Evolutionary conservation across 2,329 filamentous ascomycete species (phyloP), one percentile per base, ranked within the genome.

Genomic region (Chalara sp.): DNA sequence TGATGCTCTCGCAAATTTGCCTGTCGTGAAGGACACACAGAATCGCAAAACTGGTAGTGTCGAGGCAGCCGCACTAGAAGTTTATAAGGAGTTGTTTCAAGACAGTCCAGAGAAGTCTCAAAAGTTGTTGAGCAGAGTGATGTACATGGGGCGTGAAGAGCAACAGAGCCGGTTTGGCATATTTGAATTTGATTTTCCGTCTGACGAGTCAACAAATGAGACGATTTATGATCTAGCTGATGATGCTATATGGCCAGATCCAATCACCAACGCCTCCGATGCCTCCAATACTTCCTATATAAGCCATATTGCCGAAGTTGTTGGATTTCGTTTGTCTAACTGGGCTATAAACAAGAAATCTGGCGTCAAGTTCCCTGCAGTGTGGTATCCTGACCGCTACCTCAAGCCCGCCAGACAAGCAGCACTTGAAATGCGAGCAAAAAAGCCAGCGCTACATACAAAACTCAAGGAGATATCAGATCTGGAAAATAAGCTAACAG

Each of bases 301-400:
- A n/a, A 57, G 56, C 28, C 61, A 63, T 44, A 56, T 66, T 29
- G 74, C 74, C 4, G 75, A 80, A n/a, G 69, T 80, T 4, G 57
- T 81, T 29, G 70, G 71, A 6, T 67, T 81, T 37, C 70, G 71
- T 42, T 60, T 81, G 10, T 57, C 58, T 13, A 66, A 67, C 12
- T 69, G 68, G 3, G 73, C 71, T 2, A 66, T 72, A 5, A 60
- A 65, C 6, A 70, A 71, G 43, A 37, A 37, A 37, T 37, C 35
- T 37, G 68, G 68, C 3, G 67, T 79, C 41, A 74, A 79, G 4
- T 72, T 81, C 33, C 78, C 78, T 5, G 64, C 67, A 41, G 64
- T 73, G 10, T 72, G 79, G 54, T 80, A 78, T 56, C 72, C 76
- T 1, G 78, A 81, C 61, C 72, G 70, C n/a, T 81, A 80, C 51